Base-by-base conservation (phyloP, 208 protist genomes). In the Leptomonas pyrrhocoris region DNA sequence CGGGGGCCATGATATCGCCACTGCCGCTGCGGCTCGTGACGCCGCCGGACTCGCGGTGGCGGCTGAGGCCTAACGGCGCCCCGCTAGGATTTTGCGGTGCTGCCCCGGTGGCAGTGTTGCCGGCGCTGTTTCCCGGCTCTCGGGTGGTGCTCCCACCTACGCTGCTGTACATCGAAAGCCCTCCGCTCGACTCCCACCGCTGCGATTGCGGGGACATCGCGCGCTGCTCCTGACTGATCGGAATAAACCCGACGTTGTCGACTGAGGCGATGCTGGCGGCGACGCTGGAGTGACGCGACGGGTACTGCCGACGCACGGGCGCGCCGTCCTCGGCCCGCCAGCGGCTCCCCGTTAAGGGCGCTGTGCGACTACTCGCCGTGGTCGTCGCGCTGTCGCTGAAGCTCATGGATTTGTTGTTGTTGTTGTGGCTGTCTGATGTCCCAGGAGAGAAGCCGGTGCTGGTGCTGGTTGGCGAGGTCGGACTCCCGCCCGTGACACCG, bases 151-250 rank as follows among this genome's bases (percentile, higher is more conserved):
- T 42, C 38, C 55, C 60, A 7, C 21, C 46, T 5, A 66, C 43
- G 55, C 45, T 64, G 55, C 55, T 72, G 55, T 56, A 61, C 2
- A 72, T 42, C 21, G 53, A 62, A 23, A 63, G 54, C 12, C 40
- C 50, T 0, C 56, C 66, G 45, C 66, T 72, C 8, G 66, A 72
- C 55, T 63, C 66, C 30, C 43, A 42, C 45, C 66, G 66, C 66
- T 72, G 66, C 66, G 66, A 72, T 34, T 61, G 56, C 66, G 66
- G 66, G 15, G 66, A 54, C 66, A 72, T 61, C 2, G 66, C 42
- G 18, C 46, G 53, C 34, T 57, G 66, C 55, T 72, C 56, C 2
- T 31, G 38, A 36, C 66, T 72, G 45, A 72, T 72, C 0, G 66
- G 66, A 2, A 72, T 42, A 31, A 72, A 72, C 30, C 46, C 66